Percentiles rank a stretch among this genome's conserved stretches.
phyloP scores from a whole-genome alignment of 352 stramenopile species.

The Phytophthora uliginosa region DNA sequence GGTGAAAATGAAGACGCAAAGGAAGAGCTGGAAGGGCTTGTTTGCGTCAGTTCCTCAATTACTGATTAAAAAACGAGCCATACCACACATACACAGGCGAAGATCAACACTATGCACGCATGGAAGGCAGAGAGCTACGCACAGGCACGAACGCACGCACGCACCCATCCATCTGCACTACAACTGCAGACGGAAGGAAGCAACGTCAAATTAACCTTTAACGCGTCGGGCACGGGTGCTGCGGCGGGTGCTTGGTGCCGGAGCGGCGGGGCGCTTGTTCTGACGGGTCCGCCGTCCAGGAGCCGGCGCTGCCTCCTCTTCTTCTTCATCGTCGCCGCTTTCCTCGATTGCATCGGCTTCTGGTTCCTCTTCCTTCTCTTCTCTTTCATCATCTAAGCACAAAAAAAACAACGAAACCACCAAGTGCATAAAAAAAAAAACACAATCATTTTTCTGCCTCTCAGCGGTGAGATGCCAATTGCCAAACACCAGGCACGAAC shows the following conservation, averaged over 20 bases:
- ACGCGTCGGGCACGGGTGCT: constrained; percentile 57
- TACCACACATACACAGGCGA: constrained; percentile 54
- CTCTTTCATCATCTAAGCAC: constrained; percentile 37
- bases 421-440: background rate
- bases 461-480: background rate
- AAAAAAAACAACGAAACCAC: background rate
- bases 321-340: constrained; percentile 39
- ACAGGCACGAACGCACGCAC: constrained; percentile 38
- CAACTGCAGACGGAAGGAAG: constrained; percentile 39
- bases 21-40: constrained; percentile 47
- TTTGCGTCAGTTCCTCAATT: constrained; percentile 67
- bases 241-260: constrained; percentile 26
- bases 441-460: constrained; percentile 16
- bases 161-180: constrained; percentile 46
- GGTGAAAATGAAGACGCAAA: constrained; percentile 43
- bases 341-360: constrained; percentile 39
- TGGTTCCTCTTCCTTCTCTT: constrained; percentile 52
- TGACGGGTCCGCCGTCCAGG: constrained; percentile 35
- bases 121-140: constrained; percentile 45
- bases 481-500: constrained; percentile 22
- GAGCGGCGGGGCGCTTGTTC: constrained; percentile 41
- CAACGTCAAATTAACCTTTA: constrained; percentile 73
- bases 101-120: constrained; percentile 57
- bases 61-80: constrained; percentile 58
- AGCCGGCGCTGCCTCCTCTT: constrained; percentile 23